Percentiles rank a stretch among this genome's conserved stretches.
Conservation (phyloP, 2,329 filamentous ascomycete species). For the Zymoseptoria crescenta region DNA sequence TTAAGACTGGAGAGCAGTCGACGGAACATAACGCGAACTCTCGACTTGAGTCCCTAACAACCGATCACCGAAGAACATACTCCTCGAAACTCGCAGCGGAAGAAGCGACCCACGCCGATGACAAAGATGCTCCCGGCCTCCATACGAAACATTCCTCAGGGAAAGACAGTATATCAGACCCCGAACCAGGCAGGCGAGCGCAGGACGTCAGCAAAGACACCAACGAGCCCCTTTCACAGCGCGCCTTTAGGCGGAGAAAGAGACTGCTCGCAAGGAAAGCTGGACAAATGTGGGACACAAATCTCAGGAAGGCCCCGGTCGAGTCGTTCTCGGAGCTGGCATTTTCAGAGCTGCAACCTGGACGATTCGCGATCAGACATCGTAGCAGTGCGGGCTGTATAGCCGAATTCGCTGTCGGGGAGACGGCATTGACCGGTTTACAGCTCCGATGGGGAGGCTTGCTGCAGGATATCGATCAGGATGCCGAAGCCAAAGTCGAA, state of each 20-base stretch:
- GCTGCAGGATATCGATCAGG: constrained; percentile 1
- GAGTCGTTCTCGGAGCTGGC: constrained; percentile 9
- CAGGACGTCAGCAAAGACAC: too few species aligned
- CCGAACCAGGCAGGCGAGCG: too few species aligned
- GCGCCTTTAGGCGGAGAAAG: too few species aligned
- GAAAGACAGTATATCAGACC: too few species aligned
- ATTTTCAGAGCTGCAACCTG: constrained; percentile 9
- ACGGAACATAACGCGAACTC: neutral
- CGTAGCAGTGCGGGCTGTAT: constrained; percentile 12
- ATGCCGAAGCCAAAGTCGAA: constrained; percentile 9
- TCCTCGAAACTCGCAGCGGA: too few species aligned
- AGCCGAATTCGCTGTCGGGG: constrained; percentile 12
- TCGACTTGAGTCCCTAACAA: too few species aligned
- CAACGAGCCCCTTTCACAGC: too few species aligned
- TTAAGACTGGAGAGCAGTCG: neutral
- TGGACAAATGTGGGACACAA: neutral
- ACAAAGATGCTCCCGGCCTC: too few species aligned
- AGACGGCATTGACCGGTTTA: neutral
- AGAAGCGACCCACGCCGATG: too few species aligned
- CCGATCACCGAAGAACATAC: too few species aligned
- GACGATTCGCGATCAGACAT: constrained; percentile 15
- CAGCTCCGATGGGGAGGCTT: constrained; percentile 2
- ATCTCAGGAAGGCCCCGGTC: neutral
- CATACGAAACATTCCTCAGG: too few species aligned
- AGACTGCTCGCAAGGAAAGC: neutral